Percentiles rank a stretch among this genome's conserved stretches.
These are phyloP conservation scores for Saxophila tyrrhenica DNA, from an alignment of 495 filamentous ascomycete species.

Conservation along the genomic window DNA sequence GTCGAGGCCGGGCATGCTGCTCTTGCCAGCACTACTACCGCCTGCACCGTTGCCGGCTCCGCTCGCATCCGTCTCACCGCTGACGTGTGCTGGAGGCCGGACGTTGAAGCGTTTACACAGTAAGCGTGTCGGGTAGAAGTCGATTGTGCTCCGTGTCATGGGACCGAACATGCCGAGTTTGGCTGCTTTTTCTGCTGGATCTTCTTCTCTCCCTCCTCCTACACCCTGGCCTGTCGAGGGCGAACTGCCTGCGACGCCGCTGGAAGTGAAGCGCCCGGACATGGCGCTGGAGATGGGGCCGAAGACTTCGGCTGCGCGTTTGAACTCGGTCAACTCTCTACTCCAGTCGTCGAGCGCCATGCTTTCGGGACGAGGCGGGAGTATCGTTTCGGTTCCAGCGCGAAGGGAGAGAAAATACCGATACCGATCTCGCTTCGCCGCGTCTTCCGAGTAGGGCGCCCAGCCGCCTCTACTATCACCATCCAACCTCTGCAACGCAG, in stretches of 20 bases:
- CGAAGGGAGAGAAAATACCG: constrained; percentile 66
- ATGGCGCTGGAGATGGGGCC: constrained; percentile 83
- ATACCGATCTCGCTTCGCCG: constrained; percentile 66
- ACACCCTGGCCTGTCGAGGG: no score
- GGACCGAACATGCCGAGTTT: constrained; percentile 84
- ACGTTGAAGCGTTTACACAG: constrained; percentile 91
- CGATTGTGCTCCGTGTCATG: constrained; percentile 60
- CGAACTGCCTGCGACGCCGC: no score
- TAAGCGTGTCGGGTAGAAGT: constrained; percentile 71
- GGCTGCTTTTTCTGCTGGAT: constrained; percentile 82
- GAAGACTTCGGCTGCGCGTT: constrained; percentile 81
- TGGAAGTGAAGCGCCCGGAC: constrained; percentile 74
- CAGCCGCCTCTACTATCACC: no score
- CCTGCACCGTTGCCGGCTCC: constrained; percentile 21
- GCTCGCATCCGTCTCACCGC: constrained; percentile 39
- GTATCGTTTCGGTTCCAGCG: constrained; percentile 49
- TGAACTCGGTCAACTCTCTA: constrained; percentile 76
- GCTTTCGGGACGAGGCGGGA: constrained; percentile 40
- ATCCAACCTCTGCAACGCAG: constrained; percentile 62
- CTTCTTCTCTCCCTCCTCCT: constrained; percentile 49
- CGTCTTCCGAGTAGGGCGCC: constrained; percentile 80
- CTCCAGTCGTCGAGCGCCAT: constrained; percentile 63
- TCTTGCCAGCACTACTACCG: constrained; percentile 14
- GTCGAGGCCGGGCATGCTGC: constrained; percentile 38
- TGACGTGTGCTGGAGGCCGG: constrained; percentile 60